A percentile compares a stretch with the other conserved stretches of the same genome.
Evolutionary conservation across 2,329 filamentous ascomycete genomes (phyloP).

Genomic region (Microdochium bolleyi): DNA sequence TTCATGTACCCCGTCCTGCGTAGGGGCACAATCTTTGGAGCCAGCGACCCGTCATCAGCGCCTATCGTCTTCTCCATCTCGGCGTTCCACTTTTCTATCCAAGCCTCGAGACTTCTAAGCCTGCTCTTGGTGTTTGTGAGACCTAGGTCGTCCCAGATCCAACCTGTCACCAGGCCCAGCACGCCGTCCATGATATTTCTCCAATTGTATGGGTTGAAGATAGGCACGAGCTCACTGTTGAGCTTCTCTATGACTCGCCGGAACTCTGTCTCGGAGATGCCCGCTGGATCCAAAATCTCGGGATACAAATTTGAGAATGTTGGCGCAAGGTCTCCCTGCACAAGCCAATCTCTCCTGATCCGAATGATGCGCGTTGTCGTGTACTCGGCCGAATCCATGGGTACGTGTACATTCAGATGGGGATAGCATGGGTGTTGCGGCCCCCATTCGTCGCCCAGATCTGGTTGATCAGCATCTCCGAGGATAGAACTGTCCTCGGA

Average conservation of each 20-base stretch:
- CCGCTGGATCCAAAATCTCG: conserved; percentile 81
- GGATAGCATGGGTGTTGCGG: conserved; percentile 91
- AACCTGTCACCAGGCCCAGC: conserved; percentile 77
- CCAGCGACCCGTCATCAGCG: conserved; percentile 39
- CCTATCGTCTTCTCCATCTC: conserved; percentile 52
- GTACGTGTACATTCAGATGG: conserved; percentile 86
- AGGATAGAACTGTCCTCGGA: conserved; percentile 53
- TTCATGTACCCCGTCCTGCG: conserved; percentile 83
- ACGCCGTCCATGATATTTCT: conserved; percentile 74
- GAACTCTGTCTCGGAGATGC: conserved; percentile 81
- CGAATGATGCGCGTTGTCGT: conserved; percentile 80
- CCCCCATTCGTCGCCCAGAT: conserved; percentile 77
- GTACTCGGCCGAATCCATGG: conserved; percentile 66
- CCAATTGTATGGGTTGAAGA: conserved; percentile 70
- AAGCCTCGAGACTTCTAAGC: conserved; percentile 63
- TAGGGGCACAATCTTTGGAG: conserved; percentile 69
- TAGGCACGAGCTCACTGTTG: conserved; percentile 67
- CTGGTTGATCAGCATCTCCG: conserved; percentile 54
- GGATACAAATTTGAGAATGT: conserved; percentile 94
- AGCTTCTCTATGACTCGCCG: conserved; percentile 72
- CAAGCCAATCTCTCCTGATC: conserved; percentile 84
- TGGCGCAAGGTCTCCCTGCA: conserved; percentile 81
- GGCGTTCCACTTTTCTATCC: conserved; percentile 81
- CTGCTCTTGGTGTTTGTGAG: conserved; percentile 67
- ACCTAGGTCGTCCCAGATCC: conserved; percentile 90